A percentile compares a stretch with the other conserved stretches of the same genome.
Evolutionary conservation across 1,139 yeast genomes (phyloP).

Genomic region (Nakaseomyces glabratus): DNA sequence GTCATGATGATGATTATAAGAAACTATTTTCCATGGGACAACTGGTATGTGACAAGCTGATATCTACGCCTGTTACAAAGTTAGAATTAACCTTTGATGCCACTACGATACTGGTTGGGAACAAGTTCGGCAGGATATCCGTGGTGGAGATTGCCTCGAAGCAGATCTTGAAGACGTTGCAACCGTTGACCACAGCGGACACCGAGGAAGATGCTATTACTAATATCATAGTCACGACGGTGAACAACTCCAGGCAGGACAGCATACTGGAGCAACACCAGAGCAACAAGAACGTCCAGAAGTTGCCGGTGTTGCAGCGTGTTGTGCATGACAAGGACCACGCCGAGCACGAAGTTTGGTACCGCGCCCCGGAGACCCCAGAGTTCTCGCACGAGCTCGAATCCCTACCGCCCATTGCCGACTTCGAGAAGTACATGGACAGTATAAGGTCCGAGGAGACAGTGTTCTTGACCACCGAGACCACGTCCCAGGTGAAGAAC

Average conservation of each 20-base stretch:
- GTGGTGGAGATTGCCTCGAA: conserved; percentile 67
- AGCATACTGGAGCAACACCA: conserved; percentile 1
- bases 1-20: conserved; percentile 10
- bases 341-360: conserved; percentile 44
- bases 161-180: conserved; percentile 62
- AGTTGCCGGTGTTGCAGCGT: conserved; percentile 52
- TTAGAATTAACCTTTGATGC: conserved; percentile 68
- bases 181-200: conserved; percentile 37
- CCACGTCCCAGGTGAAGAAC: conserved; percentile 7
- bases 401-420: conserved; percentile 21
- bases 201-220: conserved; percentile 28
- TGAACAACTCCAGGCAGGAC: conserved; percentile 3
- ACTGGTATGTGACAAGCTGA: conserved; percentile 18
- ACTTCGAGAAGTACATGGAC: conserved; percentile 39
- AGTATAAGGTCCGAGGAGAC: conserved; percentile 44
- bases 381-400: conserved; percentile 9
- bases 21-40: conserved; percentile 25
- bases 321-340: conserved; percentile 37
- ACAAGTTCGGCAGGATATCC: conserved; percentile 54
- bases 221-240: conserved; percentile 28
- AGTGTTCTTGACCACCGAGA: conserved; percentile 37
- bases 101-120: conserved; percentile 65
- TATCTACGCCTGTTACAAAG: conserved; percentile 38
- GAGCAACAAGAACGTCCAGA: conserved; percentile 17
- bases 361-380: conserved; percentile 34